Evolutionary conservation across 371 early-diverging fungal species (phyloP).

Genomic region (Saksenaea vasiformis): DNA sequence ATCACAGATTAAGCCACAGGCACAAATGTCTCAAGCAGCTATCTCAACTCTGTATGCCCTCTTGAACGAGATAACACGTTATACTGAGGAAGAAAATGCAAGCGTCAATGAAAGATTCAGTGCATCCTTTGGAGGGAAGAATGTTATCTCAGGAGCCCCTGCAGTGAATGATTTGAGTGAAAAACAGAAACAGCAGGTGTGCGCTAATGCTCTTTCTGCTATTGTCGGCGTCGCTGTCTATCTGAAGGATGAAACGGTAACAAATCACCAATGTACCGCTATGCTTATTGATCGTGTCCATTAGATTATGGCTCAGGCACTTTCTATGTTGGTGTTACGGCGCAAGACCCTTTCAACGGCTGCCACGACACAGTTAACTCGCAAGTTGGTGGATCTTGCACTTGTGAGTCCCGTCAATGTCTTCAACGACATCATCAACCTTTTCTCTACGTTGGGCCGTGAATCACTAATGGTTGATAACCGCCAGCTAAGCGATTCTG

Average conservation of each 20-base stretch:
- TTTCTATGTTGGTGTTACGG: slow-evolving; percentile 63
- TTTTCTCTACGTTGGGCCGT: slow-evolving; percentile 52
- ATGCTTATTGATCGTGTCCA: neutral
- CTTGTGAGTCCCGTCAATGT: slow-evolving; percentile 53
- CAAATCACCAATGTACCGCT: neutral
- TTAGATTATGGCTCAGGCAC: slow-evolving; percentile 61
- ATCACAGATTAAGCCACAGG: slow-evolving; percentile 32
- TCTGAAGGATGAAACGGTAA: slow-evolving; percentile 62
- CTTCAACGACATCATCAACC: slow-evolving; percentile 56
- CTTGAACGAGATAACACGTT: slow-evolving; percentile 54
- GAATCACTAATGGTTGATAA: slow-evolving; percentile 52
- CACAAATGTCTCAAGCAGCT: slow-evolving; percentile 47
- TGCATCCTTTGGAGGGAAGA: slow-evolving; percentile 21
- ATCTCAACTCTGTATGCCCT: slow-evolving; percentile 60
- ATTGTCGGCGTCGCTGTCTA: slow-evolving; percentile 69
- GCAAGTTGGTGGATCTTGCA: slow-evolving; percentile 61
- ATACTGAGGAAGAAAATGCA: slow-evolving; percentile 26
- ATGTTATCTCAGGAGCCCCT: slow-evolving; percentile 36
- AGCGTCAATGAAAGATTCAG: neutral
- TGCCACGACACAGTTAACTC: slow-evolving; percentile 54
- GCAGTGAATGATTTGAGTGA: slow-evolving; percentile 35
- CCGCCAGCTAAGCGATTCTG: slow-evolving; percentile 50
- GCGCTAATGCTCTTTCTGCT: slow-evolving; percentile 58
- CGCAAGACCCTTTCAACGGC: slow-evolving; percentile 53
- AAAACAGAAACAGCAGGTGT: slow-evolving; percentile 54